Evolutionary conservation across 148 eudicot species (phyloP), one percentile per base, ranked within the genome.

Genomic region (Rhododendron williamsianum): DNA sequence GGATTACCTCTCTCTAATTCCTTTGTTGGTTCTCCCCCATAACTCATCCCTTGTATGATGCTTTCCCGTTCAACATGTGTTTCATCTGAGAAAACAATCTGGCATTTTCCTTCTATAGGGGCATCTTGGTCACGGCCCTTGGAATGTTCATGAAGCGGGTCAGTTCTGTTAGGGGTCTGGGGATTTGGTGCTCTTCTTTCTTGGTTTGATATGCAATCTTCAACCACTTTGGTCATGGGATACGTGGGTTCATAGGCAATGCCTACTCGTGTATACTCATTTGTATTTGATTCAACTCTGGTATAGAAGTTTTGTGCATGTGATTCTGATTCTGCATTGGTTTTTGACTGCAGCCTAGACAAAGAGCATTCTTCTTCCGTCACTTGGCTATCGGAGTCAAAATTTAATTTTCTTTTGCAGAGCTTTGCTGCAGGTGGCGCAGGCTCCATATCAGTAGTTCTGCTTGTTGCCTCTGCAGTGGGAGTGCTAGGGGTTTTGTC

Each of bases 371-470:
- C 87, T 69, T 89, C 92, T 43, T 78, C 38, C 30, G 41, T 77
- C 69, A 78, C 89, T 79, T 74, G 89, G 85, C 86, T 85, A 58
- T 92, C 93, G 63, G 83, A 89, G 81, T 95, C 91, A 83, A 94
- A 95, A 83, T 94, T 90, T 73, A 97, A 86, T 27, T 92, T 83
- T 88, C 87, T 93, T 86, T 84, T 95, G 90, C 96, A 92, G 65
- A 94, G 89, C 81, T 79, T 91, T 84, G 77, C 82, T 71, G 92
- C 77, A 33, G 19, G 71, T 18, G 19, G 83, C 6, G 56, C 71
- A 56, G 82, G 76, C 52, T 86, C 85, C 30, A 83, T 65, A 49
- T 87, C 88, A 30, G 41, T 80, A 58, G 74, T 65, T 85, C 86
- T 83, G 52, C 84, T 85, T 25, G 88, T 48, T 87, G 60, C 86